Conservation (phyloP, 441 rosid species). For the Adansonia rubrostipa region DNA sequence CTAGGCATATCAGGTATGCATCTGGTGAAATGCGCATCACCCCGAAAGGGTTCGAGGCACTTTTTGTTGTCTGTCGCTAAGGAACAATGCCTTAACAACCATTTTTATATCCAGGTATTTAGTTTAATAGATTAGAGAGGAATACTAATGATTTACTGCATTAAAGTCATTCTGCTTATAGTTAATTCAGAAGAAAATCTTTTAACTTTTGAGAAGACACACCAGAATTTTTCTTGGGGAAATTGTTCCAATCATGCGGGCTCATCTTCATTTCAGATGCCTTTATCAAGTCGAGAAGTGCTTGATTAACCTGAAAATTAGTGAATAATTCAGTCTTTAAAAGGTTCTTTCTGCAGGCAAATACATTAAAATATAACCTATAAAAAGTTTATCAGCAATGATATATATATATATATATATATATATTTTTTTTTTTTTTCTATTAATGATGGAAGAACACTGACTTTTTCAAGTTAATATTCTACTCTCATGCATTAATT, state of each 20-base stretch:
- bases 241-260: constrained; percentile 81
- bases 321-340: neutral
- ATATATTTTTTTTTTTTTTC: too few species aligned
- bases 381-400: neutral
- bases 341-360: constrained; percentile 4
- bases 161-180: neutral
- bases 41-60: too few species aligned
- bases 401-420: neutral
- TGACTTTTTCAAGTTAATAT: neutral
- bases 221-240: constrained; percentile 60
- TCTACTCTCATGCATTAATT: constrained; percentile 4
- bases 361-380: neutral
- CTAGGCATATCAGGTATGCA: too few species aligned
- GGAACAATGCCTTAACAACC: neutral
- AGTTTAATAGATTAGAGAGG: neutral
- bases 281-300: constrained; percentile 70
- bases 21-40: too few species aligned
- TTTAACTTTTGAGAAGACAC: constrained; percentile 16
- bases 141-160: neutral
- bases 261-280: constrained; percentile 61
- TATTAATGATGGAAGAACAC: neutral
- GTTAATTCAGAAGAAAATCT: neutral
- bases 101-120: constrained; percentile 2
- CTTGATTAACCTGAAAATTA: constrained; percentile 81
- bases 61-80: too few species aligned